phyloP scores from a whole-genome alignment of 176 grass and related monocot species.

The Zea mays region Zm-B73-REFERENCE-NAM-5.0 NC_050098.1:144489501-144490000 shows the following conservation, averaged over 20 bases:
- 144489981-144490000: slow-evolving; percentile 20
- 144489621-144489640: slow-evolving; percentile 96
- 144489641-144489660: slow-evolving; percentile 92
- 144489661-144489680: slow-evolving; percentile 97
- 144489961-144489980: slow-evolving; percentile 16
- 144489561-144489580: slow-evolving; percentile 19
- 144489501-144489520: slow-evolving; percentile 13
- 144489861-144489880: slow-evolving; percentile 15
- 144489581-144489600: slow-evolving; percentile 40
- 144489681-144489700: slow-evolving; percentile 82
- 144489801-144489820: slow-evolving; percentile 22
- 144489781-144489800: slow-evolving; percentile 40
- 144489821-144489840: slow-evolving; percentile 26
- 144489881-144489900: slow-evolving; percentile 22
- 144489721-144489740: slow-evolving; percentile 74
- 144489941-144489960: slow-evolving; percentile 2
- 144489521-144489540: background rate
- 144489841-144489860: slow-evolving; percentile 22
- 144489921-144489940: slow-evolving; percentile 3
- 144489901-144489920: background rate
- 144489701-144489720: slow-evolving; percentile 74
- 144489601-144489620: slow-evolving; percentile 94
- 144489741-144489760: slow-evolving; percentile 89
- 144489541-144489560: background rate
- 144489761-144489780: slow-evolving; percentile 99